Evolutionary conservation across 495 filamentous ascomycete genomes (phyloP).

Genomic region (Astrothelium macrocarpum): DNA sequence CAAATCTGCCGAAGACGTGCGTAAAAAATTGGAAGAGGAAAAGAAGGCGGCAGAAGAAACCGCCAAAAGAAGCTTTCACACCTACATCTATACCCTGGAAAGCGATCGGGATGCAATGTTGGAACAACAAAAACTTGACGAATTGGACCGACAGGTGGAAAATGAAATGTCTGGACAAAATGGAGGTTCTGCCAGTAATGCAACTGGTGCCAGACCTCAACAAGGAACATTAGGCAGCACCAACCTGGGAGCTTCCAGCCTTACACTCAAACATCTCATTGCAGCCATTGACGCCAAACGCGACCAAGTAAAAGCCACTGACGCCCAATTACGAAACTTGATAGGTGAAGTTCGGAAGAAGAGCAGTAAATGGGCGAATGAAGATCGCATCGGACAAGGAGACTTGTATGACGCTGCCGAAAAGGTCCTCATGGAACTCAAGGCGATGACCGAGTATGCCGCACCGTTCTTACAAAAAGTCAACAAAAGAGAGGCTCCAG

Average conservation of each 20-base stretch:
- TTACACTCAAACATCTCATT: slow-evolving; percentile 94
- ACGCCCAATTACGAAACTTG: slow-evolving; percentile 79
- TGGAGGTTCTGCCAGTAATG: slow-evolving; percentile 38
- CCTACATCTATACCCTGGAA: slow-evolving; percentile 87
- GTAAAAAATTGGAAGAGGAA: slow-evolving; percentile 87
- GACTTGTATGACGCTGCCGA: slow-evolving; percentile 95
- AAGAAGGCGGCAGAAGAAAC: slow-evolving; percentile 89
- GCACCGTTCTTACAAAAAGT: slow-evolving; percentile 85
- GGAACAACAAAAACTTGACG: slow-evolving; percentile 93
- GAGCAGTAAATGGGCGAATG: slow-evolving; percentile 95
- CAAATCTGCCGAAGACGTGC: slow-evolving; percentile 71
- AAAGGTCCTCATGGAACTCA: slow-evolving; percentile 90
- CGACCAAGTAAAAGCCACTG: slow-evolving; percentile 75
- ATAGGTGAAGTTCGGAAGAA: slow-evolving; percentile 98
- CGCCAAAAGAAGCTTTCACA: slow-evolving; percentile 80
- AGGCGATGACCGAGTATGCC: slow-evolving; percentile 93
- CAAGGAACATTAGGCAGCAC: slow-evolving; percentile 85
- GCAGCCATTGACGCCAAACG: slow-evolving; percentile 88
- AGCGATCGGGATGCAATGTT: slow-evolving; percentile 93
- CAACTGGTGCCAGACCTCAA: slow-evolving; percentile 36
- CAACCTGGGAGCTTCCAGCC: slow-evolving; percentile 91
- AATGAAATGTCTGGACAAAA: slow-evolving; percentile 73
- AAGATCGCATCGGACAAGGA: slow-evolving; percentile 93
- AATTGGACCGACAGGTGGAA: slow-evolving; percentile 90
- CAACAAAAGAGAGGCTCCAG: slow-evolving; percentile 91